Evolutionary conservation across 2,329 filamentous ascomycete species (phyloP).

Genomic region (Microdochium trichocladiopsis): DNA sequence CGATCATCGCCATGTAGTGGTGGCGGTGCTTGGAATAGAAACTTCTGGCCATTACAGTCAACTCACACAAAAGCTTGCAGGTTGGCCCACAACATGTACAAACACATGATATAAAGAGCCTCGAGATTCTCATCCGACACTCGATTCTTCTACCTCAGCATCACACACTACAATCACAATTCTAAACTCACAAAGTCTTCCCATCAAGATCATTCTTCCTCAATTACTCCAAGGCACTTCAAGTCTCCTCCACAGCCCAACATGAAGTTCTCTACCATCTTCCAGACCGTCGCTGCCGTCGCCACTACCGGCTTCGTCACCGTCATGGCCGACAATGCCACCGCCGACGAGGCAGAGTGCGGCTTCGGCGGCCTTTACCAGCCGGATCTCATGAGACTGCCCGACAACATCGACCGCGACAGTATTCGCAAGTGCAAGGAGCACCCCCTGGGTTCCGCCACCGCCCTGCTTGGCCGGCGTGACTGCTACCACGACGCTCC

Average conservation of each 20-base stretch:
- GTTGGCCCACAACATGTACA: too few species aligned
- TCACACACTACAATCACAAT: too few species aligned
- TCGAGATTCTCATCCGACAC: too few species aligned
- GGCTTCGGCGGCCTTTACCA: not conserved
- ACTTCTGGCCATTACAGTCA: too few species aligned
- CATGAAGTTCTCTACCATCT: not conserved
- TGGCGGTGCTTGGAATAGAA: too few species aligned
- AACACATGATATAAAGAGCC: too few species aligned
- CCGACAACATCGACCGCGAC: not conserved
- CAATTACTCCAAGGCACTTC: too few species aligned
- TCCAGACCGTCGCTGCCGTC: not conserved
- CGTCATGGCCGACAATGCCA: not conserved
- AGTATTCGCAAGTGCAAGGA: not conserved
- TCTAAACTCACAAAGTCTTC: not conserved
- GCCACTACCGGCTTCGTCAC: not conserved
- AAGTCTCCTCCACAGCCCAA: not conserved
- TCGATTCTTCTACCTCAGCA: not conserved
- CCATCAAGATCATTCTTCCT: too few species aligned
- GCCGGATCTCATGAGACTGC: not conserved
- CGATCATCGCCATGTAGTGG: too few species aligned
- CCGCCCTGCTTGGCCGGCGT: not conserved
- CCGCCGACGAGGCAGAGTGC: not conserved
- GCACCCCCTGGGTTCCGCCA: not conserved
- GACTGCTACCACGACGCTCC: not conserved
- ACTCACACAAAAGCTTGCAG: too few species aligned